Evolutionary conservation across 1,284 basidiomycete genomes (phyloP).

Genomic region (Prillingera fragicola): DNA sequence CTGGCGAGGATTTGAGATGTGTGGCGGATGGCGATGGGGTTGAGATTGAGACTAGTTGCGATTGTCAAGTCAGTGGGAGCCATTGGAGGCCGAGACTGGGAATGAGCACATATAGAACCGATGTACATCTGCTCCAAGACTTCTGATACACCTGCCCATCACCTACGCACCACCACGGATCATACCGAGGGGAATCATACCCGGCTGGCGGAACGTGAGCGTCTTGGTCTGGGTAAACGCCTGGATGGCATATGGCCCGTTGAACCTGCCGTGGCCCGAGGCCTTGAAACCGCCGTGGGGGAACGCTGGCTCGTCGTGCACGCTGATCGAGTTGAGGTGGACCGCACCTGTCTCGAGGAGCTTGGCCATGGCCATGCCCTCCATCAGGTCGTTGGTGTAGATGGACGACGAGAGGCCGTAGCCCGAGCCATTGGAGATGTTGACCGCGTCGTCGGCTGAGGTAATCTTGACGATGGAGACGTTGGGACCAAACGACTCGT

Average conservation of each 20-base stretch:
- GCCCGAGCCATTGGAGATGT: constrained; percentile 22
- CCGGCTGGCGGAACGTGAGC: constrained; percentile 12
- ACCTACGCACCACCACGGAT: neutral
- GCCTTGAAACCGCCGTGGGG: constrained; percentile 39
- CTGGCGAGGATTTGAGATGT: no score
- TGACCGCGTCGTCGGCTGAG: constrained; percentile 18
- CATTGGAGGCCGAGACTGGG: no score
- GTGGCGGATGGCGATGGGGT: no score
- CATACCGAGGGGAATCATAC: constrained; percentile 15
- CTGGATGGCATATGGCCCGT: constrained; percentile 31
- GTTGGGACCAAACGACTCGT: constrained; percentile 38
- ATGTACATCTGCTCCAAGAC: no score
- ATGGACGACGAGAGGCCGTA: constrained; percentile 28
- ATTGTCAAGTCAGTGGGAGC: no score
- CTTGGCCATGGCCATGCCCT: constrained; percentile 23
- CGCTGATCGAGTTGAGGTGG: constrained; percentile 40
- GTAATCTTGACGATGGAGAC: constrained; percentile 24
- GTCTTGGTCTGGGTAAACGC: constrained; percentile 34
- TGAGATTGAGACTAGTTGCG: no score
- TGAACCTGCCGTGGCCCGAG: constrained; percentile 37
- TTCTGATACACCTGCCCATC: no score
- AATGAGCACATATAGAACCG: no score
- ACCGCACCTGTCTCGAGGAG: constrained; percentile 26
- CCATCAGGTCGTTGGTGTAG: constrained; percentile 10
- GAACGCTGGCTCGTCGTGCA: constrained; percentile 35